Evolutionary conservation across 2,329 filamentous ascomycete genomes (phyloP), one percentile per base, ranked within the genome.

Genomic region (Zymoseptoria tritici): DNA sequence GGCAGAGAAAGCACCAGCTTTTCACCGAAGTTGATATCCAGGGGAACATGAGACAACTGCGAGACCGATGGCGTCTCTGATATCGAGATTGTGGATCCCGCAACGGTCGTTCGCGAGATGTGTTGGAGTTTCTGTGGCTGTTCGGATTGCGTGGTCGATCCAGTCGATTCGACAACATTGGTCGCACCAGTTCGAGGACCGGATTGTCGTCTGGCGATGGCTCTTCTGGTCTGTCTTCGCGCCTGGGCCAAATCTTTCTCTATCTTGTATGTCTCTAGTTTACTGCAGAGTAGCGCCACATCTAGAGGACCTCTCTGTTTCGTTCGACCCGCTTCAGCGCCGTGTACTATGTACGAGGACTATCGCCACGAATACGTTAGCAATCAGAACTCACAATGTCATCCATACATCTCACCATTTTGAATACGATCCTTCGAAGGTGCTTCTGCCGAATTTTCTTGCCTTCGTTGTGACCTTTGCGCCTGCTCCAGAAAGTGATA

Each of bases 191-290:
- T 59, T 24, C 57, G 56, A 20, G 65, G 65, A 13, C 63, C 57
- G 57, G 59, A 64, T 20, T 56, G 49, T 16, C 56, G 54, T 49
- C 55, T 60, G 26, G 54, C 52, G 31, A 59, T 22, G 11, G 60
- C 59, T n/a, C 60, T 53, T 52, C 60, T 58, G 36, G 60, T 61
- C 31, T 63, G 59, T 51, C 55, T 57, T 13, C 59, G 56, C 7
- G 51, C 26, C 5, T 55, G 57, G n/a, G 55, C 50, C 16, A 54
- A 54, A 31, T 67, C 64, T 58, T 66, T 59, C 52, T 67, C 60
- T 29, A 56, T 56, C 49, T 62, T 60, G 50, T 63, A 57, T 16
- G 60, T 56, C 57, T 66, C 62, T 21, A 67, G 50, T 57, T 64
- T 67, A 49, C 56, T 59, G 57, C 62, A 66, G 36, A 67, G 57